These are phyloP conservation scores for Vanrija humicola DNA, from an alignment of 1,284 basidiomycete species.

Conservation along the genomic window DNA sequence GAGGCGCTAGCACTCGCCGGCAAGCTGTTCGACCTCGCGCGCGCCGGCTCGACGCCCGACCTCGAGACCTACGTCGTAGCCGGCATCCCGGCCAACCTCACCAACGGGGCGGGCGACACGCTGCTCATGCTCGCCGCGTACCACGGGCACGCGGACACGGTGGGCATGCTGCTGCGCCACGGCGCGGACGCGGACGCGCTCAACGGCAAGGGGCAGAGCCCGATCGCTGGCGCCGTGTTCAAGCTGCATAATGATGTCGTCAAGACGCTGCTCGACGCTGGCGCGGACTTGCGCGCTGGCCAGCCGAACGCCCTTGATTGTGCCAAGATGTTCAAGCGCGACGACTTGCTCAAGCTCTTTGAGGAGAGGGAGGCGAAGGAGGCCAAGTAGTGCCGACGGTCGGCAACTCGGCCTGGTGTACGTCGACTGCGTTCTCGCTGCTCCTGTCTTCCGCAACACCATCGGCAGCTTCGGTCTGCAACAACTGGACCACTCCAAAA, in stretches of 20 bases:
- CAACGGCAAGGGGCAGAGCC: conserved; percentile 74
- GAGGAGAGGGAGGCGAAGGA: background rate
- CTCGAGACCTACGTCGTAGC: conserved; percentile 62
- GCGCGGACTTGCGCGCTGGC: conserved; percentile 66
- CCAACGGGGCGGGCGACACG: conserved; percentile 72
- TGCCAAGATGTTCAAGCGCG: conserved; percentile 39
- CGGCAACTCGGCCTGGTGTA: too few relatives aligned
- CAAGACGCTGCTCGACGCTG: conserved; percentile 57
- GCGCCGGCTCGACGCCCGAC: conserved; percentile 56
- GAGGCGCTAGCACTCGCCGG: conserved; percentile 66
- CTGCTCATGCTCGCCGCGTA: conserved; percentile 80
- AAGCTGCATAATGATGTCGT: conserved; percentile 66
- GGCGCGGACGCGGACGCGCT: conserved; percentile 66
- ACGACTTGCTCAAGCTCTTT: conserved; percentile 11
- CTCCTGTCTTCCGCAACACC: too few relatives aligned
- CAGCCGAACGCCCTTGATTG: conserved; percentile 69
- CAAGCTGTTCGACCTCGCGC: conserved; percentile 71
- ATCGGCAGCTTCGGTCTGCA: too few relatives aligned
- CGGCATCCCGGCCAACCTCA: conserved; percentile 72
- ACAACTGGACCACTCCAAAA: too few relatives aligned
- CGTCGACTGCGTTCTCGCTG: too few relatives aligned
- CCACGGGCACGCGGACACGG: conserved; percentile 63
- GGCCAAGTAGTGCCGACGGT: too few relatives aligned
- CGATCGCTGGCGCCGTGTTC: conserved; percentile 77
- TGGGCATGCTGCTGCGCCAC: conserved; percentile 55